Percentiles rank a stretch among this genome's conserved stretches.
phyloP scores from a whole-genome alignment of 83 land plant genomes.

The Isoetes engelmannii region DNA sequence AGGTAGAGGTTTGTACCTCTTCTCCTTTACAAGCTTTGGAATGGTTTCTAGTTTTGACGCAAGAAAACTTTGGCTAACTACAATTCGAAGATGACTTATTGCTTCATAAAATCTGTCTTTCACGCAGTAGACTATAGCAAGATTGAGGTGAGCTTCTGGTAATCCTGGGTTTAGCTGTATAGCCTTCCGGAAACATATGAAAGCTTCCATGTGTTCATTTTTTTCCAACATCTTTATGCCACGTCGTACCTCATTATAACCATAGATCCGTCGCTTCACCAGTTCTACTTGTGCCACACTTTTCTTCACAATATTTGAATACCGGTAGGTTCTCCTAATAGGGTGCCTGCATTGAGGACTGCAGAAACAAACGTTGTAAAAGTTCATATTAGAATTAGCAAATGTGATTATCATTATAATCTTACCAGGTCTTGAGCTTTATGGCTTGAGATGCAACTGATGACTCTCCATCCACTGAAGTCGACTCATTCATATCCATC shows the following conservation, averaged over 20 bases:
- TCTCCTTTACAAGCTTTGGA: neutral
- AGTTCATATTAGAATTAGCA: neutral
- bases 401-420: neutral
- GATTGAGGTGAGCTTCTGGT: conserved; percentile 20
- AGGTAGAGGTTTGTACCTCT: neutral
- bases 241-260: neutral
- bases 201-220: conserved; percentile 11
- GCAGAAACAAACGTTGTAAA: conserved; percentile 14
- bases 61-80: conserved; percentile 17
- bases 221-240: conserved; percentile 9
- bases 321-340: conserved; percentile 20
- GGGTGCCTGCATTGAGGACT: conserved; percentile 23
- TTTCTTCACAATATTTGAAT: conserved; percentile 20
- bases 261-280: conserved; percentile 24
- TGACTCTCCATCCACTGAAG: neutral
- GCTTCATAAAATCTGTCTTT: neutral
- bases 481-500: conserved; percentile 22
- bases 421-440: conserved; percentile 20
- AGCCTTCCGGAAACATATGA: conserved; percentile 8
- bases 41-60: neutral
- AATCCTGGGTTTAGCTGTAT: conserved; percentile 1
- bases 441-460: neutral
- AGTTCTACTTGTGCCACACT: conserved; percentile 19
- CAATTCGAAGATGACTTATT: conserved; percentile 9
- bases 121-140: conserved; percentile 5